Base-by-base conservation (phyloP, 2,329 filamentous ascomycete genomes). In the Dothistroma pini region DNA sequence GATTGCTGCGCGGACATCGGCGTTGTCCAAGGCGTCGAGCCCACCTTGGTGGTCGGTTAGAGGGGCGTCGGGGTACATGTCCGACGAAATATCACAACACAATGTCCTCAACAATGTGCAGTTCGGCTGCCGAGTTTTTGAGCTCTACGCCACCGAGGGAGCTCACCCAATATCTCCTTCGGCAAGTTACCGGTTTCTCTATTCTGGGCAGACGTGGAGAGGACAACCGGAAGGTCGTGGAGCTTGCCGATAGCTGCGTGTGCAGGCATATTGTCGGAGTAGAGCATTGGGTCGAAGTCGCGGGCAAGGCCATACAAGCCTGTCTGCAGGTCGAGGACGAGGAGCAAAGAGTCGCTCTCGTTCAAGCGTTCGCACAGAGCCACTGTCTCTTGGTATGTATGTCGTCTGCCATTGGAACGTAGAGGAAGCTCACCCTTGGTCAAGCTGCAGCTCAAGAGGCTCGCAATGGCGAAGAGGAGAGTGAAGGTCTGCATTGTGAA, bases 1-100 rank as follows among this genome's bases (percentile, higher is more conserved):
- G 63, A 92, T 80, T 1, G 89, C 88, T 1, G 78, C 79, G 38
- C 82, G 82, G 78, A 92, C 91, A 0, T 89, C 83, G 2, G 80
- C 67, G 68, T 90, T 91, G 71, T 92, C 89, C 89, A 88, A 91
- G 2, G 89, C 89, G 70, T 91, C 84, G 69, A 92, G 88, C 71
- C 92, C 86, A 44, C 89, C 89, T 63, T 87, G 81, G 38, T 89
- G 85, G 67, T 82, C 79, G 70, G 92, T 83, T 11, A 90, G 77
- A 0, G 89, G 84, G 0, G 86, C 84, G 51, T 84, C 76, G 29
- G 89, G 89, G 70, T 89, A 86, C 83, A 87, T 82, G 19, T 66
- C 56, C 48, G 38, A 16, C 14, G n/a, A 16, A 11, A 16, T 41
- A 6, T 12, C 14, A 16, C 14, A 41, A 16, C 38, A 12, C 34